Conservation (phyloP, 2,329 filamentous ascomycete genomes). For the Cladosporium austrohemisphaericum region DNA sequence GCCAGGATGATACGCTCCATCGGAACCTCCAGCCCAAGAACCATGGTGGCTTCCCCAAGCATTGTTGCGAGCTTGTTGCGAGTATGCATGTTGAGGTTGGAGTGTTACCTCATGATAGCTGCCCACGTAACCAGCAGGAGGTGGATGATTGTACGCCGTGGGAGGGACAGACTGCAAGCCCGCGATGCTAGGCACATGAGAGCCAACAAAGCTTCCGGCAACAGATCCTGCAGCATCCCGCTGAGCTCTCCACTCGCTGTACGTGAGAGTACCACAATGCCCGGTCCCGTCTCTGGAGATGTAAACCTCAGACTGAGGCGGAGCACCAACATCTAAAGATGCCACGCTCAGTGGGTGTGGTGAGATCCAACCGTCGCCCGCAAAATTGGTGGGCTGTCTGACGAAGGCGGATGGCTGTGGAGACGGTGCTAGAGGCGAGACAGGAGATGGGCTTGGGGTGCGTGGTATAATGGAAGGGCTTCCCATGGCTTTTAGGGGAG, state of each 20-base stretch:
- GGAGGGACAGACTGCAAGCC: background rate
- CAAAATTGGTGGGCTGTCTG: slow-evolving; percentile 24
- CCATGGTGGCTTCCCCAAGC: background rate
- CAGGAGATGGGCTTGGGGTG: background rate
- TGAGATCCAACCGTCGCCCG: slow-evolving; percentile 34
- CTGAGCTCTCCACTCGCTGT: slow-evolving; percentile 25
- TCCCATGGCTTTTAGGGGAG: too few relatives aligned
- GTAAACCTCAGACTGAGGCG: slow-evolving; percentile 24
- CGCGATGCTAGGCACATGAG: background rate
- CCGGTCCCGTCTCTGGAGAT: slow-evolving; percentile 19
- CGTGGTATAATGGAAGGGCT: too few relatives aligned
- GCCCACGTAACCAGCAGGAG: background rate
- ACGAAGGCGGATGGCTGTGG: background rate
- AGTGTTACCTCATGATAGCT: background rate
- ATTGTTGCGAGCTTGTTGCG: background rate
- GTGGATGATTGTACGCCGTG: background rate
- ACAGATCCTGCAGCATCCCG: background rate
- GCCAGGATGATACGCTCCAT: background rate
- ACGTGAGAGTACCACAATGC: slow-evolving; percentile 24
- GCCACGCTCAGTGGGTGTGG: slow-evolving; percentile 30
- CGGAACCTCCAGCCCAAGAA: too few relatives aligned
- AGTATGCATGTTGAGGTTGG: background rate
- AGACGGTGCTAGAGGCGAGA: background rate
- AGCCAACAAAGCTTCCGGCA: slow-evolving; percentile 1
- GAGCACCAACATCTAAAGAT: slow-evolving; percentile 17